Evolutionary conservation across 2,329 filamentous ascomycete species (phyloP).

Genomic region (Nemania sp.): DNA sequence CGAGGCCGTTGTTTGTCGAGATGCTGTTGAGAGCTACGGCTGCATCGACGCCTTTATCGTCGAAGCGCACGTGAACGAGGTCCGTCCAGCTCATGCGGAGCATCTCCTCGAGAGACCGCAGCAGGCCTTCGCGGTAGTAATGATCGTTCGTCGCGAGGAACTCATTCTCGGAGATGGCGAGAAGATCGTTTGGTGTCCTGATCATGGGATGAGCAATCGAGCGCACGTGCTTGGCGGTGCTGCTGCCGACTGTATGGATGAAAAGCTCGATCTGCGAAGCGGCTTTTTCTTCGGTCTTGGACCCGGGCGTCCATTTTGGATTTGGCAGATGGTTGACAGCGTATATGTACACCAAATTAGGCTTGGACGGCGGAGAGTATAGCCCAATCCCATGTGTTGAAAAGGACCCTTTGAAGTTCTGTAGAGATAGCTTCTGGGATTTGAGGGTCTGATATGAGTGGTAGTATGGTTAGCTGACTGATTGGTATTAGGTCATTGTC

Average conservation of each 20-base stretch:
- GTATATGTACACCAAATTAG: constrained; percentile 66
- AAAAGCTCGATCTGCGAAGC: constrained; percentile 70
- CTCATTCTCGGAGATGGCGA: constrained; percentile 59
- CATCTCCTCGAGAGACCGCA: constrained; percentile 62
- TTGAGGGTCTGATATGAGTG: constrained; percentile 56
- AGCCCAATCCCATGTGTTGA: constrained; percentile 72
- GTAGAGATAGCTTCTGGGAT: constrained; percentile 60
- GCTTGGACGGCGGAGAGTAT: constrained; percentile 58
- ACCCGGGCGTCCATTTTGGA: constrained; percentile 51
- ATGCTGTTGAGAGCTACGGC: constrained; percentile 58
- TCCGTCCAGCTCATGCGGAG: constrained; percentile 62
- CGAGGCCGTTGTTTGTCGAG: constrained; percentile 69
- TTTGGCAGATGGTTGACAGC: constrained; percentile 71
- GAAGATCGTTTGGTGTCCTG: constrained; percentile 69
- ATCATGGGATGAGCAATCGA: constrained; percentile 66
- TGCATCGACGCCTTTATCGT: constrained; percentile 55
- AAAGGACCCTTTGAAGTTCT: constrained; percentile 65
- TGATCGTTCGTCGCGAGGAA: constrained; percentile 74
- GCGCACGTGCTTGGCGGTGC: constrained; percentile 60
- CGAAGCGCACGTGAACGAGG: constrained; percentile 59
- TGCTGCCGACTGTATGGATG: constrained; percentile 61
- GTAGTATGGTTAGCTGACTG: neutral
- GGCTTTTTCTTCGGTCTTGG: constrained; percentile 53
- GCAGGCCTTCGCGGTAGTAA: constrained; percentile 60
- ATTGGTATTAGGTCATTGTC: no score